Percentiles rank a stretch among this genome's conserved stretches.
Evolutionary conservation across 2,329 filamentous ascomycete species (phyloP).

Genomic region (Purpureocillium lavendulum): DNA sequence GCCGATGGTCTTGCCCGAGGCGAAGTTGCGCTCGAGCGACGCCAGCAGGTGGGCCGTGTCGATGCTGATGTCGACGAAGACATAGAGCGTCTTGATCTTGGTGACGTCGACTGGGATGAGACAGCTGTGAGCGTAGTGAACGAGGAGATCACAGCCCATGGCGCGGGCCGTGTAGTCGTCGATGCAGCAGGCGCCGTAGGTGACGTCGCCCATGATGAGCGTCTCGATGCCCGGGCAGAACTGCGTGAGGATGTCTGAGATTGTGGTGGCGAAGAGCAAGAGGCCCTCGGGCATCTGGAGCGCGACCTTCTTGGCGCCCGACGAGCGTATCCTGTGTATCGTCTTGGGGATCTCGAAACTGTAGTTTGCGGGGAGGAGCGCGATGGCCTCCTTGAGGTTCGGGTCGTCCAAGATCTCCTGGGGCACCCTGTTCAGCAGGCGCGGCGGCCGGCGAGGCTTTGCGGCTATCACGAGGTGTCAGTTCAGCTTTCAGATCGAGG

Average conservation of each 20-base stretch:
- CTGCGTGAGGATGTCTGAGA: conserved; percentile 89
- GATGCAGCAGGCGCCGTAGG: conserved; percentile 96
- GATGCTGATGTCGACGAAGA: conserved; percentile 97
- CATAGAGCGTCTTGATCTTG: conserved; percentile 93
- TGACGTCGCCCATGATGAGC: conserved; percentile 98
- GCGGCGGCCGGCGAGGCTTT: conserved; percentile 61
- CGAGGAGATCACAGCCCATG: conserved; percentile 84
- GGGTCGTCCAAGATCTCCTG: conserved; percentile 76
- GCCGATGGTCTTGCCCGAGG: conserved; percentile 76
- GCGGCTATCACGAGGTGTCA: conserved; percentile 42
- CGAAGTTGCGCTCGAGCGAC: conserved; percentile 83
- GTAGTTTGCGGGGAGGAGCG: conserved; percentile 88
- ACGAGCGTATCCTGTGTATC: conserved; percentile 82
- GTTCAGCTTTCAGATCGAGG: not conserved
- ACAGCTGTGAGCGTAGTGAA: conserved; percentile 96
- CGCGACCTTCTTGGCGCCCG: conserved; percentile 72
- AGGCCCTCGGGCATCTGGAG: conserved; percentile 97
- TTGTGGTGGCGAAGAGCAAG: conserved; percentile 90
- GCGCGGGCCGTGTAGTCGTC: conserved; percentile 96
- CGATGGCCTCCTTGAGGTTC: conserved; percentile 79
- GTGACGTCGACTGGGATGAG: conserved; percentile 94
- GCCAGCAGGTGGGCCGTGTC: conserved; percentile 81
- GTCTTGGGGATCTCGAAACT: conserved; percentile 98
- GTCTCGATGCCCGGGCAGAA: conserved; percentile 91
- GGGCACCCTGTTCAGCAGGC: conserved; percentile 87